phyloP scores from a whole-genome alignment of 768 basidiomycete genomes.

The Dioszegia crocea region DNA sequence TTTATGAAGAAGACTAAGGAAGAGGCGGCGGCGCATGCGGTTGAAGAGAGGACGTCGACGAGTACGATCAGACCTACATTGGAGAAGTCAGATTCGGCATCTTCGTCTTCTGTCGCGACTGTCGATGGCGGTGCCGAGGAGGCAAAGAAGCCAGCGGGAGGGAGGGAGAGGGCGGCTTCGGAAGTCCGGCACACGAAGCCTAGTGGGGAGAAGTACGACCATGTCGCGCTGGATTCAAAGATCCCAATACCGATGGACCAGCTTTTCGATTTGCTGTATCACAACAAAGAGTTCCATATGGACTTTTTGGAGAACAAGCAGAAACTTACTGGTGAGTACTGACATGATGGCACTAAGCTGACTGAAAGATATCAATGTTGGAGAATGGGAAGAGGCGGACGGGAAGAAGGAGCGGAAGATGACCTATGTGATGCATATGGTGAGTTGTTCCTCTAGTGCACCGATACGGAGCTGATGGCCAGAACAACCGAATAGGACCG shows the following conservation, averaged over 20 bases:
- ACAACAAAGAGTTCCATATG: conserved; percentile 20
- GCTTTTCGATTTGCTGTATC: conserved; percentile 23
- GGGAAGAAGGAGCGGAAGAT: conserved; percentile 16
- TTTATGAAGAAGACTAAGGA: conserved; percentile 1
- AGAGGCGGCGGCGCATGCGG: not conserved
- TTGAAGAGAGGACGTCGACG: not conserved
- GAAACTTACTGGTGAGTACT: conserved; percentile 25
- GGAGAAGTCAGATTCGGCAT: no score
- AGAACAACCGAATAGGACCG: conserved; percentile 32
- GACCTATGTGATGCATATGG: conserved; percentile 31
- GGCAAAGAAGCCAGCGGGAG: not conserved
- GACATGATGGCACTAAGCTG: not conserved
- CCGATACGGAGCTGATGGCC: not conserved
- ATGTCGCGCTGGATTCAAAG: conserved; percentile 23
- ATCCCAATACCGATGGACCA: conserved; percentile 23
- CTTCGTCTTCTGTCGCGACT: no score
- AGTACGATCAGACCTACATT: not conserved
- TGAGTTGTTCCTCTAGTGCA: not conserved
- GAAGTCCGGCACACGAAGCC: conserved; percentile 10
- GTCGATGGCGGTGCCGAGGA: not conserved
- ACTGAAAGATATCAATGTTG: conserved; percentile 16
- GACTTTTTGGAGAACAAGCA: conserved; percentile 21
- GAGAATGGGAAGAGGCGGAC: conserved; percentile 16
- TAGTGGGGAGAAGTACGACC: conserved; percentile 16
- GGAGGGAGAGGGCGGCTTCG: not conserved